Base-by-base conservation (phyloP, 371 early-diverging fungal species). In the Apophysomyces ossiformis region DNA sequence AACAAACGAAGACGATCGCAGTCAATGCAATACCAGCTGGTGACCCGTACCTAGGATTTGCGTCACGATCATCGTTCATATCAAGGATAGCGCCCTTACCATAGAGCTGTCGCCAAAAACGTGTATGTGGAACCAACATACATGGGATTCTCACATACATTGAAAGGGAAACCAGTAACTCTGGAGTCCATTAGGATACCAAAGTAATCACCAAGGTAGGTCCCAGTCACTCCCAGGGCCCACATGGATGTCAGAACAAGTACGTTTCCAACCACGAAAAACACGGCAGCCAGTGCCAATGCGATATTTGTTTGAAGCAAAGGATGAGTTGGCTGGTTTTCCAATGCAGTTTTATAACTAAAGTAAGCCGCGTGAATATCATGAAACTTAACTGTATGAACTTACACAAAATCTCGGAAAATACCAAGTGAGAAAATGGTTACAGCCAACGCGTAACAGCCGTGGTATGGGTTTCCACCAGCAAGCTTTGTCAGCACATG, bases 161-260 rank as follows among this genome's bases (percentile, higher is more conserved):
- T 96, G 85, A 96, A 96, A 13, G 96, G 96, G 77, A 96, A 95
- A 16, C 89, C 89, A 12, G 93, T 94, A 60, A 96, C 94, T 43
- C 92, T 89, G 64, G 85, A 83, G 37, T 87, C 83, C 96, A 96
- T 96, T 68, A 95, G 75, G 58, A 96, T 95, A 58, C 96, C 96
- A 84, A 95, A 96, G 77, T 96, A 96, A 74, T 95, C 96, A 67
- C 96, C 92, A 38, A 96, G 79, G 68, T 95, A 96, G 21, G 96
- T 96, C 57, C 96, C 96, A 32, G 92, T 93, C 68, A 96, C 84
- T 61, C 96, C 96, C 35, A 96, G 82, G 50, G 85, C 86, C 74
- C 85, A 95, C 89, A 93, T 96, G 50, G 94, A 93, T 16, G 92
- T 82, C n/a, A 93, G 69, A 1, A 96, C 96, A 63, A 96, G 84